phyloP scores from a whole-genome alignment of 495 filamentous ascomycete species.

The Penicillium roqueforti region DNA sequence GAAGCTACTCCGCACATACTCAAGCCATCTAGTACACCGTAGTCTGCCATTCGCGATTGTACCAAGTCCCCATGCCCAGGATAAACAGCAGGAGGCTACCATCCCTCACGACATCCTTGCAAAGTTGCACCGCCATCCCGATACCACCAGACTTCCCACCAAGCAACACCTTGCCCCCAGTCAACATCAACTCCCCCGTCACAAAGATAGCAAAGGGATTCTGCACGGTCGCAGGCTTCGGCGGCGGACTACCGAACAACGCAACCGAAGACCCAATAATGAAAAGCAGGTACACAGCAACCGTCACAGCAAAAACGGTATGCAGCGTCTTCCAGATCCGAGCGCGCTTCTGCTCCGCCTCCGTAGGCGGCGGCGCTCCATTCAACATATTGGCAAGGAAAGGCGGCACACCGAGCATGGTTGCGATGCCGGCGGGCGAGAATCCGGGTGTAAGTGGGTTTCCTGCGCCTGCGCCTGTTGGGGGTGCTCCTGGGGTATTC shows the following conservation, averaged over 20 bases:
- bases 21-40: not conserved
- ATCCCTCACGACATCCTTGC: slow-evolving; percentile 61
- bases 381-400: slow-evolving; percentile 42
- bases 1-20: not conserved
- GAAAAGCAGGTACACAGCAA: slow-evolving; percentile 64
- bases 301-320: slow-evolving; percentile 61
- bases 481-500: slow-evolving; percentile 32
- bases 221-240: slow-evolving; percentile 60
- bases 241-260: slow-evolving; percentile 46
- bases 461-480: slow-evolving; percentile 11
- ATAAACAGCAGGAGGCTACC: slow-evolving; percentile 74
- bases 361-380: slow-evolving; percentile 28
- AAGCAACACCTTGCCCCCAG: slow-evolving; percentile 61
- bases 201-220: slow-evolving; percentile 75
- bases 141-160: slow-evolving; percentile 38
- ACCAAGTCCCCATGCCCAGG: slow-evolving; percentile 68
- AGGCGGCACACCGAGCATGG: slow-evolving; percentile 40
- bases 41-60: slow-evolving; percentile 42
- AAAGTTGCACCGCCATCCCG: slow-evolving; percentile 54
- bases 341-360: slow-evolving; percentile 41
- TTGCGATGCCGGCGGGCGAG: slow-evolving; percentile 32
- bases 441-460: slow-evolving; percentile 16
- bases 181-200: slow-evolving; percentile 71
- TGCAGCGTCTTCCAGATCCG: slow-evolving; percentile 76
- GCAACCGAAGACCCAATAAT: slow-evolving; percentile 35